Percentiles rank a stretch among this genome's conserved stretches.
Evolutionary conservation across 1,284 basidiomycete genomes (phyloP).

Genomic region (Tilletiaria anomala): DNA sequence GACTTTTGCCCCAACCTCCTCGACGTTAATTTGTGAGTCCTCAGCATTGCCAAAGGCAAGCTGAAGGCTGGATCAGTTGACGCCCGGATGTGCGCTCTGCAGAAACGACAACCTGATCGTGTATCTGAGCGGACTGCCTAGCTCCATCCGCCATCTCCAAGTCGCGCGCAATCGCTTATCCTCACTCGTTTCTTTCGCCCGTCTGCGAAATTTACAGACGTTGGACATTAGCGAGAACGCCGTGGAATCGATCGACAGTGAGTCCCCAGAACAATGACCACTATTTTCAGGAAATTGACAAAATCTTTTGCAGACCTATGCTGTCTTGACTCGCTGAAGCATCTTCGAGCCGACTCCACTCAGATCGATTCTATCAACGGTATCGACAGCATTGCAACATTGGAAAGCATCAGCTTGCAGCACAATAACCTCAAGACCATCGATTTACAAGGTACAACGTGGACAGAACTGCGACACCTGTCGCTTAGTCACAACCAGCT

Average conservation of each 20-base stretch:
- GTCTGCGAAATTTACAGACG: conserved; percentile 68
- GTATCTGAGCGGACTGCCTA: conserved; percentile 31
- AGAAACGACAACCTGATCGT: conserved; percentile 21
- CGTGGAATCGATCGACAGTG: conserved; percentile 50
- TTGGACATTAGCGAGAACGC: conserved; percentile 84
- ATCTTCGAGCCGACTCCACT: conserved; percentile 76
- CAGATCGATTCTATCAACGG: conserved; percentile 65
- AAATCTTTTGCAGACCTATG: conserved; percentile 5
- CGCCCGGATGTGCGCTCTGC: conserved; percentile 2
- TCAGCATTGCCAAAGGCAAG: not conserved
- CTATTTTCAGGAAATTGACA: too few species aligned
- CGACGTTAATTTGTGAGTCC: conserved; percentile 54
- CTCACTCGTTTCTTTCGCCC: too few species aligned
- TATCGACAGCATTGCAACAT: conserved; percentile 17
- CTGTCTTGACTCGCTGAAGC: conserved; percentile 53
- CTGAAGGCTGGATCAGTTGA: not conserved
- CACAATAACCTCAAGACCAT: conserved; percentile 57
- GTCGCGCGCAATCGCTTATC: conserved; percentile 21
- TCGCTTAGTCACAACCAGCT: conserved; percentile 40
- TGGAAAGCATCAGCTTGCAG: conserved; percentile 68
- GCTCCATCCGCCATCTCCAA: conserved; percentile 16
- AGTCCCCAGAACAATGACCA: conserved; percentile 46
- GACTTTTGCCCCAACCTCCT: conserved; percentile 82
- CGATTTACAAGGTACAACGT: too few species aligned
- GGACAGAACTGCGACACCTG: too few species aligned